Evolutionary conservation across 352 stramenopile species (phyloP).

Genomic region (Pythium rishiriense): DNA sequence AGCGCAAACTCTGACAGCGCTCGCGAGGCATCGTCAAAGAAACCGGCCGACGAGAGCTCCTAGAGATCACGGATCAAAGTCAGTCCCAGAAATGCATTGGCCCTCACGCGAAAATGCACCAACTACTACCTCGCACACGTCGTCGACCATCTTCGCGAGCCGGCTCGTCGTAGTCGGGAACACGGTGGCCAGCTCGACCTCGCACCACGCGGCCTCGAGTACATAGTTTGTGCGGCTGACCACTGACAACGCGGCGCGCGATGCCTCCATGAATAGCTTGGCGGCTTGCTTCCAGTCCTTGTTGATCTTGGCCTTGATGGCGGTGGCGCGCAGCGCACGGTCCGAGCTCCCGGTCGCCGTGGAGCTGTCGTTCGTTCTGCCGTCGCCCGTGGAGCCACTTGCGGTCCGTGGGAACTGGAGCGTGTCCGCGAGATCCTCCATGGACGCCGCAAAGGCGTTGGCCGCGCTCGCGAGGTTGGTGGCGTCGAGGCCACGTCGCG

Average conservation of each 20-base stretch:
- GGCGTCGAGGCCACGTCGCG: no score
- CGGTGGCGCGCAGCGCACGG: constrained; percentile 53
- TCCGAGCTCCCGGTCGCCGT: constrained; percentile 38
- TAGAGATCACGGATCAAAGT: no score
- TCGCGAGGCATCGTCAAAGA: constrained; percentile 70
- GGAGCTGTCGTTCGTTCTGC: neutral
- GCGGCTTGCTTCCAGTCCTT: constrained; percentile 69
- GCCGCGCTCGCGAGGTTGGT: constrained; percentile 15
- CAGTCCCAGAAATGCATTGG: no score
- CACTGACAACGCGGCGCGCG: constrained; percentile 34
- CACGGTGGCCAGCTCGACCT: constrained; percentile 48
- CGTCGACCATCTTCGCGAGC: constrained; percentile 42
- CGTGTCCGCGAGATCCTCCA: constrained; percentile 19
- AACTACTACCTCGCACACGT: constrained; percentile 47
- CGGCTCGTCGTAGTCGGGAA: constrained; percentile 44
- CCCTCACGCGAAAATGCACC: neutral
- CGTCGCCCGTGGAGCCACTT: neutral
- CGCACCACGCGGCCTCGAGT: constrained; percentile 67
- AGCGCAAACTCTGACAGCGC: constrained; percentile 58
- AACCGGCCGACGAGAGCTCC: constrained; percentile 52
- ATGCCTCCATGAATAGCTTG: constrained; percentile 52
- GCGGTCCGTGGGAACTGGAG: constrained; percentile 4
- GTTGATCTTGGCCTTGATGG: constrained; percentile 68
- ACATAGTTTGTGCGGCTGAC: constrained; percentile 53
- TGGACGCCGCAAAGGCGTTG: constrained; percentile 19